A percentile compares a stretch with the other conserved stretches of the same genome.
phyloP scores from a whole-genome alignment of 371 early-diverging fungal species.

The Basidiobolus heterosporus region DNA sequence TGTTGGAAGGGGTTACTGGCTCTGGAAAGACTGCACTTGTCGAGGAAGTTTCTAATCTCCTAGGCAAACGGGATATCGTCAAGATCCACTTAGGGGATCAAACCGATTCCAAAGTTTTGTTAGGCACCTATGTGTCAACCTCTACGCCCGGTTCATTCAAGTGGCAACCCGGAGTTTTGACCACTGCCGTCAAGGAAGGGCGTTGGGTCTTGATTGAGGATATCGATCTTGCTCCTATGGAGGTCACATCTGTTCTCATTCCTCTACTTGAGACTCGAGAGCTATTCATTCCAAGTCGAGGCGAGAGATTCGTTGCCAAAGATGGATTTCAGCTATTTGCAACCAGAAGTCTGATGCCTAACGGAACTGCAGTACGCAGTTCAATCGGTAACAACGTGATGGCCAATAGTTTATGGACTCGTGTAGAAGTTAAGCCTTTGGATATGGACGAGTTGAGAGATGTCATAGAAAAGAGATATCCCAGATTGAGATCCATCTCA shows the following conservation, averaged over 20 bases:
- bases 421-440: conserved; percentile 47
- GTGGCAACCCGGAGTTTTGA: conserved; percentile 94
- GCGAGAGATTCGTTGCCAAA: conserved; percentile 80
- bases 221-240: conserved; percentile 93
- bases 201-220: conserved; percentile 98
- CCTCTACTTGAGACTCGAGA: conserved; percentile 87
- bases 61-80: conserved; percentile 65
- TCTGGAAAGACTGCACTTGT: conserved; percentile 90
- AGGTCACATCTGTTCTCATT: conserved; percentile 88
- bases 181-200: conserved; percentile 88
- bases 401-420: conserved; percentile 62
- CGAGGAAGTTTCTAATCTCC: conserved; percentile 68
- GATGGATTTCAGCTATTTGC: conserved; percentile 93
- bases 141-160: conserved; percentile 79
- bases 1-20: conserved; percentile 87
- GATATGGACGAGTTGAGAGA: conserved; percentile 37
- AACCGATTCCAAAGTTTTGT: conserved; percentile 89
- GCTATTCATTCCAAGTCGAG: conserved; percentile 87
- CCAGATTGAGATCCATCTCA: conserved; percentile 23
- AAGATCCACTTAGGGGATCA: conserved; percentile 97
- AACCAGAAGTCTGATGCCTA: conserved; percentile 50
- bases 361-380: conserved; percentile 16
- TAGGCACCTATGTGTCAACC: conserved; percentile 95
- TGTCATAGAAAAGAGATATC: conserved; percentile 42
- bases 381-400: conserved; percentile 26